Evolutionary conservation across 805 yeast genomes (phyloP), one percentile per base, ranked within the genome.

Genomic region (Maudiozyma saulgeensis): DNA sequence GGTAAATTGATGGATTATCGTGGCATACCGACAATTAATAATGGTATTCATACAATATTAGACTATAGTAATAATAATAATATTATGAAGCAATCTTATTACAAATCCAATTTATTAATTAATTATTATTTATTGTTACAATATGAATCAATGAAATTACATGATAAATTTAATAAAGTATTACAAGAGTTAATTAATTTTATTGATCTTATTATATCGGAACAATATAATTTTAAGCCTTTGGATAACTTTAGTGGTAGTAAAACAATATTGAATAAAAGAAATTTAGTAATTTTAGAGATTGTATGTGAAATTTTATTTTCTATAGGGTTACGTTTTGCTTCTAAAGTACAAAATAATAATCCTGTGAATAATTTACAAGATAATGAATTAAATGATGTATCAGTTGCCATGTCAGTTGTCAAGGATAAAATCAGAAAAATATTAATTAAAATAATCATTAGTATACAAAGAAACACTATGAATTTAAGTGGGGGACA

Each of bases 51-150:
- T 18, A 6, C 23, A 6, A 38, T n/a, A 15, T 31, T 41, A n/a
- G 38, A 35, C 9, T 32, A 32, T 32, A 5, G 9, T 32, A 5
- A 12, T 6, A 32, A 32, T 6, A 32, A 9, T 32, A 32, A 13
- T 5, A 32, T 32, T 13, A 32, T 32, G 35, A 32, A 15, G 3
- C 45, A 56, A 32, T 53, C 54, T 34, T 56, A 56, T 44, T 53
- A 57, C 28, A 59, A 57, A 35, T 50, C 54, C 19, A 49, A 50
- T 50, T 41, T 60, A 16, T 53, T 54, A 35, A 28, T 56, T 31
- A 50, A 56, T 28, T 58, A 52, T 32, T 58, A 54, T 31, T 18
- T 59, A 32, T 28, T 59, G 43, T 47, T 60, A 39, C 60, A 60
- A 44, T 55, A 55, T 45, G 61, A 57, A 41, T 13, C 18, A 16